Base-by-base conservation (phyloP, 1,284 basidiomycete species). In the Xerocomus amazonicus region DNA sequence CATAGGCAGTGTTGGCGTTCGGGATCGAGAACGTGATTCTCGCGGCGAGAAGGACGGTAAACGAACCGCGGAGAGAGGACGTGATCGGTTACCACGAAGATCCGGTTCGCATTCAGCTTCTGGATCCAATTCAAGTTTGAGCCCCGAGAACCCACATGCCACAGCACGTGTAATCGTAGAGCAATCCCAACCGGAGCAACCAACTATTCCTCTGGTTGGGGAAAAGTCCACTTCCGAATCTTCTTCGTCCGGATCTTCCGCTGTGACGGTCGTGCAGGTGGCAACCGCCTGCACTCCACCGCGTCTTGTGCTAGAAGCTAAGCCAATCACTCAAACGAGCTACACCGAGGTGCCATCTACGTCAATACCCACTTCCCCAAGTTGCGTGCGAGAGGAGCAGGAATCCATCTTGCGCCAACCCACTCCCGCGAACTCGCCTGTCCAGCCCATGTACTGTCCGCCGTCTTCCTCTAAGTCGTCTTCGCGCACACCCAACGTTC, bases 31-130 rank as follows among this genome's bases (percentile, higher is more conserved):
- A 14, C 59, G 59, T 26, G 67, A 69, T 23, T 61, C 58, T 27
- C 58, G 64, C 32, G 52, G 59, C 16, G 73, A 65, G 28, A 72
- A 50, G 40, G 67, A 59, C 52, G 58, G 39, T 44, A 60, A 54
- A 54, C 61, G 55, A 53, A 56, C 53, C 38, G 50, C 63, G 48
- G 70, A 73, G 50, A 63, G 76, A 48, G 69, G 73, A 1, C 55
- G 61, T 12, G 75, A 78, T 37, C 67, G 76, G 38, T 63, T 67
- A 9, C 73, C 75, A 34, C 70, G 77, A 64, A 66, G 73, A 58
- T 56, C 76, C 42, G 72, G 69, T 29, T 63, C 62, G 28, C 54
- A 51, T 13, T 63, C 66, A 0, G 55, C 19, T 8, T 67, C 65
- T 16, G 61, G 55, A 32, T 67, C 66, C 17, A 60, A 44, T 45